phyloP scores from a whole-genome alignment of 1,139 yeast genomes.

The Yamadazyma kanchanaburiensis region DNA sequence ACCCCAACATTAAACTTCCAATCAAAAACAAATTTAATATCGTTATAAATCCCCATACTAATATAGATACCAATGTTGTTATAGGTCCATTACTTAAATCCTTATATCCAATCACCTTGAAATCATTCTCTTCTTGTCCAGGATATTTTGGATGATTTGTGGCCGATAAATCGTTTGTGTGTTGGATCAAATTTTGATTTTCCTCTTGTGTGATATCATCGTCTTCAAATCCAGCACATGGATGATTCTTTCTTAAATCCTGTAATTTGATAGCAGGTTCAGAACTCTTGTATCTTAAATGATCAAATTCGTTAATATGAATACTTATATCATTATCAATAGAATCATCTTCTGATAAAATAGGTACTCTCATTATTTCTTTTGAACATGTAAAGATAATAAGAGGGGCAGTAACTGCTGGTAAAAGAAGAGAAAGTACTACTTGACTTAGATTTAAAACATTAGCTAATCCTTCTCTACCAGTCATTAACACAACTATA shows the following conservation, averaged over 20 bases:
- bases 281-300: constrained; percentile 24
- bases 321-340: constrained; percentile 15
- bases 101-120: constrained; percentile 24
- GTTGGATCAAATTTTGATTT: constrained; percentile 13
- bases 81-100: constrained; percentile 54
- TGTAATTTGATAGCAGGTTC: constrained; percentile 44
- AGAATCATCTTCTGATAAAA: constrained; percentile 22
- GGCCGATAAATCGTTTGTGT: constrained; percentile 1
- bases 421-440: constrained; percentile 75
- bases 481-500: constrained; percentile 70
- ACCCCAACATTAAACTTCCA: constrained; percentile 43
- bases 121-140: constrained; percentile 1
- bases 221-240: constrained; percentile 46
- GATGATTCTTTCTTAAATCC: constrained; percentile 41
- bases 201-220: background rate
- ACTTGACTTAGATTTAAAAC: constrained; percentile 88
- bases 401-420: constrained; percentile 87
- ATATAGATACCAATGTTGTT: constrained; percentile 40
- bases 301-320: constrained; percentile 3
- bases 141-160: constrained; percentile 1
- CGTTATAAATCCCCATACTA: constrained; percentile 52
- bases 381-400: constrained; percentile 78
- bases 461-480: constrained; percentile 80
- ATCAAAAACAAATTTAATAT: constrained; percentile 50
- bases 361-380: constrained; percentile 71